Conservation (phyloP, 2,329 filamentous ascomycete genomes). For the Ascochyta pisi region DNA sequence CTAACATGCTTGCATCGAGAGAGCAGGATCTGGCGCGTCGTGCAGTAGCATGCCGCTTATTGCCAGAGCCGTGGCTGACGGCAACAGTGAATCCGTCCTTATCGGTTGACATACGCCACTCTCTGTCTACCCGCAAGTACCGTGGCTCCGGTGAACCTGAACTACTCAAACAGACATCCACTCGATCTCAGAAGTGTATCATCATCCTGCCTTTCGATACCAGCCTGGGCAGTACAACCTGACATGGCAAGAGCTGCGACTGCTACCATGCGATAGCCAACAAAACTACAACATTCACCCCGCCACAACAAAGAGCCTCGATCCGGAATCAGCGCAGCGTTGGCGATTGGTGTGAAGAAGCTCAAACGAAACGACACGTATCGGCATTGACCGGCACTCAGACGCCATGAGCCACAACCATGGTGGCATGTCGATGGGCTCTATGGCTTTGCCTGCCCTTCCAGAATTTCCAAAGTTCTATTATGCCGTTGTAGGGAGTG, state of each 20-base stretch:
- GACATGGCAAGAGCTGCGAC: slow-evolving; percentile 9
- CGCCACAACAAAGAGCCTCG: not conserved
- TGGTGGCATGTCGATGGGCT: slow-evolving; percentile 22
- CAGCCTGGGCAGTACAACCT: not conserved
- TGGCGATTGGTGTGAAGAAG: slow-evolving; percentile 8
- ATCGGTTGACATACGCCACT: slow-evolving; percentile 5
- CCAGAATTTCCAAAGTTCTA: slow-evolving; percentile 60
- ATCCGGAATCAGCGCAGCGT: slow-evolving; percentile 8
- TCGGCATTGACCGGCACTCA: slow-evolving; percentile 6
- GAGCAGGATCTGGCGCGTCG: slow-evolving; percentile 8
- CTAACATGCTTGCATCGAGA: slow-evolving; percentile 20
- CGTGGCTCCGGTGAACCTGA: not conserved
- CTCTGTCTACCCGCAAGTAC: not conserved
- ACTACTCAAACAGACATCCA: slow-evolving; percentile 4
- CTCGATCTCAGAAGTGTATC: slow-evolving; percentile 2
- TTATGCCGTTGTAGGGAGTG: slow-evolving; percentile 59
- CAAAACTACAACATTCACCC: not conserved
- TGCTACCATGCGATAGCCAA: slow-evolving; percentile 12
- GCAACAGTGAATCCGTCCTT: slow-evolving; percentile 7
- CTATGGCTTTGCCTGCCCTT: slow-evolving; percentile 55
- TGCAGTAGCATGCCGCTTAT: slow-evolving; percentile 24
- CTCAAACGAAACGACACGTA: slow-evolving; percentile 16
- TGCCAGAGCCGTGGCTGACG: slow-evolving; percentile 21
- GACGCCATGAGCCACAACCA: slow-evolving; percentile 35
- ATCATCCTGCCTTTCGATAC: not conserved